Evolutionary conservation across 371 early-diverging fungal species (phyloP).

Genomic region (Chytridiales sp.): DNA sequence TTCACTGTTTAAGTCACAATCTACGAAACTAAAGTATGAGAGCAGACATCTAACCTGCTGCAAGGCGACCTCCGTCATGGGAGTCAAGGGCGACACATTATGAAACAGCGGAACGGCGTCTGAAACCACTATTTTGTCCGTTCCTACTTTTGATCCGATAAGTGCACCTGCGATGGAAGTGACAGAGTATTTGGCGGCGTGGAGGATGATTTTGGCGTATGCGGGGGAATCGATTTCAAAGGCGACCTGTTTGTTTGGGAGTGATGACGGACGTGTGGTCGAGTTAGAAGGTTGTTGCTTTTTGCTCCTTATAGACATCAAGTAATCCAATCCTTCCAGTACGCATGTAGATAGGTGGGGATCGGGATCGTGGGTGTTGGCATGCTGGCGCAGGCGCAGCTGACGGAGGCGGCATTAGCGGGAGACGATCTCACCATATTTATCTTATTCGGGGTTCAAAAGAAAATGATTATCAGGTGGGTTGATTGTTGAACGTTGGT

Average conservation of each 20-base stretch:
- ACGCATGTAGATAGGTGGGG: no score
- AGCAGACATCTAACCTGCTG: conserved; percentile 60
- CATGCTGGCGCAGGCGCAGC: neutral
- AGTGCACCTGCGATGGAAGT: conserved; percentile 69
- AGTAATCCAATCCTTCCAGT: no score
- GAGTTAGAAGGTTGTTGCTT: neutral
- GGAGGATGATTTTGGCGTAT: conserved; percentile 71
- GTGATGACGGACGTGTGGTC: conserved; percentile 4
- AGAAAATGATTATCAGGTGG: no score
- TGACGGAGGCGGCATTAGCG: no score
- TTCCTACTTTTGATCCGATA: conserved; percentile 45
- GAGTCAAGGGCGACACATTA: conserved; percentile 71
- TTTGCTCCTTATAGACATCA: no score
- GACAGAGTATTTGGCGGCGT: conserved; percentile 78
- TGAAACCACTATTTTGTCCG: conserved; percentile 33
- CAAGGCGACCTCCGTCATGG: conserved; percentile 76
- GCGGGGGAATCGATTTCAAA: no score
- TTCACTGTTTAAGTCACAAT: neutral
- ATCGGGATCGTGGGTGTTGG: neutral
- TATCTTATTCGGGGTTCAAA: no score
- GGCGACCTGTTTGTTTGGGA: neutral
- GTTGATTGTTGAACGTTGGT: no score
- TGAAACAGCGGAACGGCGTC: conserved; percentile 80
- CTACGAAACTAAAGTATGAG: conserved; percentile 3
- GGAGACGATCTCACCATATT: no score